Percentiles rank a stretch among this genome's conserved stretches.
Conservation (phyloP, 345 rosid genomes). For the Bruguiera gymnorhiza region DNA sequence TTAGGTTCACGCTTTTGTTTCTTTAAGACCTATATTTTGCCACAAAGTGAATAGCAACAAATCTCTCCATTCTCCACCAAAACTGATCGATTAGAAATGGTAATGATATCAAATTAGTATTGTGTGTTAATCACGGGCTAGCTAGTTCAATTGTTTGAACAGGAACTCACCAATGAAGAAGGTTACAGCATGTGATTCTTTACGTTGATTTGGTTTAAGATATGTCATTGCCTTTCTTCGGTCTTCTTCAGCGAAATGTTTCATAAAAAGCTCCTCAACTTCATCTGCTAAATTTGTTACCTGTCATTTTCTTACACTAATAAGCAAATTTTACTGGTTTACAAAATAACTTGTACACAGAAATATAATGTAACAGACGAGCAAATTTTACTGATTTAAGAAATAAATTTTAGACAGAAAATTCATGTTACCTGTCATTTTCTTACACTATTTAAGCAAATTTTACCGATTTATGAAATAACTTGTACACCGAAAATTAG, state of each 20-base stretch:
- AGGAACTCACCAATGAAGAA: conserved; percentile 82
- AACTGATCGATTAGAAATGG: conserved; percentile 12
- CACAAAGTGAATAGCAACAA: conserved; percentile 25
- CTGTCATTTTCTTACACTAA: conserved; percentile 52
- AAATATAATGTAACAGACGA: conserved; percentile 22
- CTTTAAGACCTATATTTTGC: conserved; percentile 20
- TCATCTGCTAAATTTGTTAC: conserved; percentile 75
- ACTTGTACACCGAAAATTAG: background rate
- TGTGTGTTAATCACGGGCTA: background rate
- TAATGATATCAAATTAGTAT: conserved; percentile 1
- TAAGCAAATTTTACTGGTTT: conserved; percentile 14
- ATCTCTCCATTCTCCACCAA: conserved; percentile 18
- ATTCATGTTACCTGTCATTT: conserved; percentile 56
- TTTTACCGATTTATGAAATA: background rate
- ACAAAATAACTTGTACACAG: background rate
- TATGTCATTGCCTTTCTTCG: conserved; percentile 85
- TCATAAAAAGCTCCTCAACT: conserved; percentile 79
- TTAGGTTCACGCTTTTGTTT: conserved; percentile 42
- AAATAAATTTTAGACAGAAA: background rate
- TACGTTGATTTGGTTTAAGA: conserved; percentile 74
- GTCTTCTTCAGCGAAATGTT: conserved; percentile 81
- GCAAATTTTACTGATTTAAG: conserved; percentile 15
- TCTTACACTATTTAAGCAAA: conserved; percentile 29
- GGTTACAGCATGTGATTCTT: conserved; percentile 82
- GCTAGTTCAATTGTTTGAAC: background rate